Base-by-base conservation (phyloP, 257 asterid species). In the Ilex aquifolium region DNA sequence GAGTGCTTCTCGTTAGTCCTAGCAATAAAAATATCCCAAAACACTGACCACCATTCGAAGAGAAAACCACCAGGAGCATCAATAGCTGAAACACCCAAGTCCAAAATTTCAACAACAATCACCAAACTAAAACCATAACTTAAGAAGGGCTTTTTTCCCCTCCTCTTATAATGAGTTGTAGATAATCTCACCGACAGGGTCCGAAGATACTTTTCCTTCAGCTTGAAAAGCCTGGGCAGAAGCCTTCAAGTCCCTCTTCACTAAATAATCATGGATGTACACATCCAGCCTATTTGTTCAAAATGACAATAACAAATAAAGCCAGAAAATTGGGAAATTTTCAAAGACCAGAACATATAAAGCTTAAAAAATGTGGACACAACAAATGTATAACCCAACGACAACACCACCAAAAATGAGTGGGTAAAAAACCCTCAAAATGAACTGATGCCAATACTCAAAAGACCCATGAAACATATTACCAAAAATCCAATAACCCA, bases 11-110 rank as follows among this genome's bases (percentile, higher is more conserved):
- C 99, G 69, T 93, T 93, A 44, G 97, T 93, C 87, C 99, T 77
- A 31, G 97, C 99, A 61, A 93, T 93, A 51, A 93, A 93, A 72
- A 93, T 93, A 77, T 93, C 99, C 99, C 99, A 93, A 66, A 93
- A 93, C 32, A 93, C 99, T 0, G 99, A 93, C 99, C 99, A 93
- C 97, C 99, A 93, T 65, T 93, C 99, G 30, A 93, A 93, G 42
- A 93, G 88, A 77, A 93, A 93, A 31, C 99, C 99, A 65, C 99
- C 99, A 32, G 99, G 99, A 59, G 99, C 99, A 82, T 93, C 99
- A 17, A 93, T 93, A 63, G 99, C 99, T 93, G 88, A 69, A 78
- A 65, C 53, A 72, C 12, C 42, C 63, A 74, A 7, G 3, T 2
- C 48, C 61, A 32, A 1, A 61, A 16, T 44, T 17, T 67, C 29